These are phyloP conservation scores for Hyaloscypha finlandica DNA, from an alignment of 495 filamentous ascomycete species.

Conservation along the genomic window DNA sequence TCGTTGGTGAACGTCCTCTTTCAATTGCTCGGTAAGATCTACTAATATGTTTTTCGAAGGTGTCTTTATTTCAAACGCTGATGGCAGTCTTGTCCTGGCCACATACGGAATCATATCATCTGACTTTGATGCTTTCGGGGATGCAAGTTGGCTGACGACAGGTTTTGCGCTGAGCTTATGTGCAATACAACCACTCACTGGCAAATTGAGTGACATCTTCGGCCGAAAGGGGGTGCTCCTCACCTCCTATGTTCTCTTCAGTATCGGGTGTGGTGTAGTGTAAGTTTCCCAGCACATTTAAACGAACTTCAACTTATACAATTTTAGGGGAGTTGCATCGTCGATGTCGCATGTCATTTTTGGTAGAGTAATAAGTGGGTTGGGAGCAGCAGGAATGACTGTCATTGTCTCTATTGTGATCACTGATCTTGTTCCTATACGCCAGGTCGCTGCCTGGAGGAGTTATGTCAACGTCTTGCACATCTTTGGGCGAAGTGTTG, in stretches of 20 bases:
- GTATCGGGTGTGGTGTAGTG: conserved; percentile 39
- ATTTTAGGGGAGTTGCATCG: conserved; percentile 49
- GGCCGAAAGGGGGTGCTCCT: conserved; percentile 46
- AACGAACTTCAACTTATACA: conserved; percentile 5
- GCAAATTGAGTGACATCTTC: conserved; percentile 53
- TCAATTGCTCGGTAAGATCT: background rate
- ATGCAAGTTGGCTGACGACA: conserved; percentile 69
- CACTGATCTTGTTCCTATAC: conserved; percentile 65
- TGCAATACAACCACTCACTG: conserved; percentile 59
- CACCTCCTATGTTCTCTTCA: conserved; percentile 44
- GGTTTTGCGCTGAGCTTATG: conserved; percentile 61
- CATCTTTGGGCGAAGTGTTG: conserved; percentile 63
- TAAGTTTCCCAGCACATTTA: conserved; percentile 29
- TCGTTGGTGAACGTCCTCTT: conserved; percentile 7
- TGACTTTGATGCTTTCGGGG: conserved; percentile 60
- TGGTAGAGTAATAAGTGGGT: conserved; percentile 59
- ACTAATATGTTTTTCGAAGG: conserved; percentile 40
- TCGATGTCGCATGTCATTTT: conserved; percentile 57
- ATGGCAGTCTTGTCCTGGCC: conserved; percentile 63
- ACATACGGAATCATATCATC: conserved; percentile 65
- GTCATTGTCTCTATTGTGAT: conserved; percentile 61
- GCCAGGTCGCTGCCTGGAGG: conserved; percentile 68
- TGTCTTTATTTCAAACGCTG: conserved; percentile 65
- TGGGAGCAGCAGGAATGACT: conserved; percentile 60
- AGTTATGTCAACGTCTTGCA: conserved; percentile 66